phyloP scores from a whole-genome alignment of 345 rosid genomes.

The Citrus reticulata region DNA sequence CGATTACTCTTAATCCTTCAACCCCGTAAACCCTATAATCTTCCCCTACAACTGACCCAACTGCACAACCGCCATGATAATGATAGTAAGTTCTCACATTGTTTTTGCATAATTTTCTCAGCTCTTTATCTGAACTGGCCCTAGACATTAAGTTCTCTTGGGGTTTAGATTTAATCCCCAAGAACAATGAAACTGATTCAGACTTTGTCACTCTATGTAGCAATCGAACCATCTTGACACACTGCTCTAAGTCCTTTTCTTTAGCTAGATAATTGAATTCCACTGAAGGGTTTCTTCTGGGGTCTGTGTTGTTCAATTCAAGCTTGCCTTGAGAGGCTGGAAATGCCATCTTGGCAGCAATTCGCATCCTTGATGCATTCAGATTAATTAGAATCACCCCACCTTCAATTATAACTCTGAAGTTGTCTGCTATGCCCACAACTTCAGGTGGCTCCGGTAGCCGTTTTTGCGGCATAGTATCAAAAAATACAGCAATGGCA shows the following conservation, averaged over 20 bases:
- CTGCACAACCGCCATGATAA: conserved; percentile 60
- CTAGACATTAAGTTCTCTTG: conserved; percentile 29
- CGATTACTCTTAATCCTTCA: conserved; percentile 54
- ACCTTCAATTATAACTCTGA: conserved; percentile 51
- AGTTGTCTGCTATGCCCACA: conserved; percentile 50
- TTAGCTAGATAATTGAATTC: conserved; percentile 59
- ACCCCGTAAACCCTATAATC: conserved; percentile 53
- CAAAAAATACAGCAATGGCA: conserved; percentile 38
- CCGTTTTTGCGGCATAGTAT: conserved; percentile 35
- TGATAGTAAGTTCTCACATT: conserved; percentile 68
- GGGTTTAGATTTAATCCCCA: conserved; percentile 25
- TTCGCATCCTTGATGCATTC: conserved; percentile 48
- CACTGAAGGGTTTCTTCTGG: conserved; percentile 63
- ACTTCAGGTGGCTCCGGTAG: conserved; percentile 67
- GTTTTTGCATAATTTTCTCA: conserved; percentile 46
- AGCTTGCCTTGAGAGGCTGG: conserved; percentile 70
- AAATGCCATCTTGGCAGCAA: conserved; percentile 59
- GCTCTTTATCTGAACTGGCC: conserved; percentile 18
- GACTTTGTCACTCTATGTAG: conserved; percentile 57
- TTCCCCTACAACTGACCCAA: conserved; percentile 57
- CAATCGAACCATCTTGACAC: conserved; percentile 51
- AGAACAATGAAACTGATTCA: conserved; percentile 40
- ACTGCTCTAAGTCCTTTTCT: conserved; percentile 47
- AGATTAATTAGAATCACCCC: conserved; percentile 41
- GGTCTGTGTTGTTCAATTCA: conserved; percentile 42